Evolutionary conservation across 495 filamentous ascomycete species (phyloP).

Genomic region (Hypomontagnella submonticulosa): DNA sequence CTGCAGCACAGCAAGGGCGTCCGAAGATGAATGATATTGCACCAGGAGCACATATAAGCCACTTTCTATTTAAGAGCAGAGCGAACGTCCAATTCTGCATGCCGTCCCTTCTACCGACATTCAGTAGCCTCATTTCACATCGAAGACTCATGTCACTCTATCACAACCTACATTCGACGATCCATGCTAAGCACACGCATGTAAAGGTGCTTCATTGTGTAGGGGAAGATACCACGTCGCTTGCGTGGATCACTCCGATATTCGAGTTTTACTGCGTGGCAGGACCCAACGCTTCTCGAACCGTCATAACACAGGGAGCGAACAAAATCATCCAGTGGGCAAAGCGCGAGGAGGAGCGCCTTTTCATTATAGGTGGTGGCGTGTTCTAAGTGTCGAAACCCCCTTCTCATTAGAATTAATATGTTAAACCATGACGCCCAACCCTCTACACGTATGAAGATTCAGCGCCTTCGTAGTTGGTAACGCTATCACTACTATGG

Average conservation of each 20-base stretch:
- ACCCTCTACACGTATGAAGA: neutral
- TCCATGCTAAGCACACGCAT: slow-evolving; percentile 83
- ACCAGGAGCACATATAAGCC: slow-evolving; percentile 79
- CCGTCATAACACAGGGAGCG: slow-evolving; percentile 83
- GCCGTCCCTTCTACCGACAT: slow-evolving; percentile 81
- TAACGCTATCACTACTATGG: neutral
- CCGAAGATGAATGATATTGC: slow-evolving; percentile 76
- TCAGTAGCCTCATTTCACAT: slow-evolving; percentile 69
- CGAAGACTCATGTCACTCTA: slow-evolving; percentile 87
- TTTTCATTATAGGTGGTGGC: slow-evolving; percentile 95
- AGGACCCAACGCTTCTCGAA: slow-evolving; percentile 78
- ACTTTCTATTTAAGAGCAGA: slow-evolving; percentile 94
- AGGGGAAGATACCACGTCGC: slow-evolving; percentile 74
- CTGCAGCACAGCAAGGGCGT: slow-evolving; percentile 76
- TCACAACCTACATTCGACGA: slow-evolving; percentile 80
- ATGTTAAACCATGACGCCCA: neutral
- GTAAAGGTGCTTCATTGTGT: slow-evolving; percentile 87
- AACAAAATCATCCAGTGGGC: slow-evolving; percentile 91
- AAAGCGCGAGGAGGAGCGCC: slow-evolving; percentile 85
- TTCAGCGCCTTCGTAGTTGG: neutral
- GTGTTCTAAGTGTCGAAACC: slow-evolving; percentile 60
- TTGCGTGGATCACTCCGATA: slow-evolving; percentile 89
- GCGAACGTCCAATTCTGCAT: slow-evolving; percentile 96
- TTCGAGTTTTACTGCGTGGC: slow-evolving; percentile 97
- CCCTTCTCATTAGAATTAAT: slow-evolving; percentile 4